These are phyloP conservation scores for Passalora sequoiae DNA, from an alignment of 2,329 filamentous ascomycete genomes.

Conservation along the genomic window DNA sequence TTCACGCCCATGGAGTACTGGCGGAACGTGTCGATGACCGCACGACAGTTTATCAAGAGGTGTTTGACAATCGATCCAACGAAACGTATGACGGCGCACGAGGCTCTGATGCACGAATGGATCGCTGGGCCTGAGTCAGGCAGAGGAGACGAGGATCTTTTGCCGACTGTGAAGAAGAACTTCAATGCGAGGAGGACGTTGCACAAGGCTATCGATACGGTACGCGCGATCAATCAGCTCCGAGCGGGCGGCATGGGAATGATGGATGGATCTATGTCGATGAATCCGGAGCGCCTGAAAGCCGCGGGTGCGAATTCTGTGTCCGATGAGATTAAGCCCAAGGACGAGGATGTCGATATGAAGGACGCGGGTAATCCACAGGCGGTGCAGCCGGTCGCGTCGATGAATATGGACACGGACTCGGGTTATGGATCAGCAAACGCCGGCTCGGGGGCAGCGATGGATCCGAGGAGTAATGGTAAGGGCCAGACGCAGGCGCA, in stretches of 20 bases:
- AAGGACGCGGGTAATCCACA: conserved; percentile 37
- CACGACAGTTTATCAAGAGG: conserved; percentile 85
- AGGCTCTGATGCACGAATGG: conserved; percentile 61
- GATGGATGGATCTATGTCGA: conserved; percentile 57
- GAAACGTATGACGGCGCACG: conserved; percentile 85
- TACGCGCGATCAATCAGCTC: conserved; percentile 63
- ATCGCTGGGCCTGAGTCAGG: conserved; percentile 53
- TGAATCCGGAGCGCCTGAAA: conserved; percentile 43
- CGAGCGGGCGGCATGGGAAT: conserved; percentile 54
- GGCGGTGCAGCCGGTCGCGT: conserved; percentile 13
- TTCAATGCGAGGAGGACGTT: conserved; percentile 62
- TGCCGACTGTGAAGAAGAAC: conserved; percentile 65
- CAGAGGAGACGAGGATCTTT: conserved; percentile 49
- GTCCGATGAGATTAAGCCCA: conserved; percentile 18
- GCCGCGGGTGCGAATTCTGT: not conserved
- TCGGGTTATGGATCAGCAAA: too few species aligned
- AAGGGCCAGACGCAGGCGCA: conserved; percentile 59
- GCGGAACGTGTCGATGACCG: conserved; percentile 77
- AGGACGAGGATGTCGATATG: conserved; percentile 31
- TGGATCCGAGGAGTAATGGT: conserved; percentile 55
- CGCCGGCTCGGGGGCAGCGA: too few species aligned
- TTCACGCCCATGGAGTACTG: conserved; percentile 95
- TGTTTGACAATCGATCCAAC: conserved; percentile 88
- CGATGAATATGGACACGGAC: too few species aligned
- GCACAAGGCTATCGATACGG: conserved; percentile 64